Conservation (phyloP, 2,329 filamentous ascomycete species). For the Drechslerella stenobrocha region DNA sequence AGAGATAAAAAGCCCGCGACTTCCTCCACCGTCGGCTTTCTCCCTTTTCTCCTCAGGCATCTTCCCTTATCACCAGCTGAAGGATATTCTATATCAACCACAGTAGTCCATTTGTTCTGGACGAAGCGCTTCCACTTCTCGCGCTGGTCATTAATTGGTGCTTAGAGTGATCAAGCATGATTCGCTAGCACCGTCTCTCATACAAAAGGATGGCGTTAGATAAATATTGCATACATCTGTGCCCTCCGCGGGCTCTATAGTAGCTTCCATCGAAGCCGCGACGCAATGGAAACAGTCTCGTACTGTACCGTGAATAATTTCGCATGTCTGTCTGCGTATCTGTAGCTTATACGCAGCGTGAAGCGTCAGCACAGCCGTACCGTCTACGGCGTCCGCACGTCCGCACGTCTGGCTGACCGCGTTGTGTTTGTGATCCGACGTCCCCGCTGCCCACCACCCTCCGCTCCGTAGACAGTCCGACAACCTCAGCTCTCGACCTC, state of each 20-base stretch:
- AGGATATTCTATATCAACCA: constrained; percentile 46
- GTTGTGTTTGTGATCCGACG: too few relatives aligned
- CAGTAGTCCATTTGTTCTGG: constrained; percentile 49
- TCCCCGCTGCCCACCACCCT: too few relatives aligned
- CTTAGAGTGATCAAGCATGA: constrained; percentile 47
- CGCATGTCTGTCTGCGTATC: too few relatives aligned
- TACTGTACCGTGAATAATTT: too few relatives aligned
- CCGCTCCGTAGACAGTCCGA: too few relatives aligned
- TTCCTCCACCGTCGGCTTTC: constrained; percentile 20
- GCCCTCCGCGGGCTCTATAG: background rate
- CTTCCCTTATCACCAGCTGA: constrained; percentile 49
- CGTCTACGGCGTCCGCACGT: too few relatives aligned
- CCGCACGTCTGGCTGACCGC: too few relatives aligned
- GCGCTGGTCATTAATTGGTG: constrained; percentile 48
- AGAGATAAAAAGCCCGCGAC: constrained; percentile 7
- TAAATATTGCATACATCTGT: constrained; percentile 48
- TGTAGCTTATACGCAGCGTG: too few relatives aligned
- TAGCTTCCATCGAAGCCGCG: too few relatives aligned
- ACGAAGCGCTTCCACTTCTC: constrained; percentile 47
- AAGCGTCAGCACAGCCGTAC: too few relatives aligned
- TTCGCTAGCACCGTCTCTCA: constrained; percentile 49
- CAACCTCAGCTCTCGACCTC: too few relatives aligned
- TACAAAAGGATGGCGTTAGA: constrained; percentile 45
- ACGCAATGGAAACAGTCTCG: too few relatives aligned
- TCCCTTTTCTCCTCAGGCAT: constrained; percentile 39